Conservation (phyloP, 192 early-diverging fungal species). For the Diversispora epigaea region DNA sequence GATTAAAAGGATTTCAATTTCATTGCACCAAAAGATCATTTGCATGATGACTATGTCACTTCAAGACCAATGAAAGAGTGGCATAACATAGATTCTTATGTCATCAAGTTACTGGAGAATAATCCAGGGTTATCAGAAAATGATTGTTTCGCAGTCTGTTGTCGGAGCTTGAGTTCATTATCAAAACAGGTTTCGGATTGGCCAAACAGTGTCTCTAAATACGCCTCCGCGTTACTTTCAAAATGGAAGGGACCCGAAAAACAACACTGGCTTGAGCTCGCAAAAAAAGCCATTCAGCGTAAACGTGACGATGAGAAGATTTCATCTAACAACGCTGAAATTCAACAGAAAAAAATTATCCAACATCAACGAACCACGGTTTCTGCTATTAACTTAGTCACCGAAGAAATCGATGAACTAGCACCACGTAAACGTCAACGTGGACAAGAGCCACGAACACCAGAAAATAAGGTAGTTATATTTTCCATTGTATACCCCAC, state of each 20-base stretch:
- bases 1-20: conserved; percentile 26
- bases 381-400: conserved; percentile 30
- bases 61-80: conserved; percentile 30
- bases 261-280: conserved; percentile 18
- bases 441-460: conserved; percentile 17
- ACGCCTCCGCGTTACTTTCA: conserved; percentile 25
- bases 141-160: conserved; percentile 7
- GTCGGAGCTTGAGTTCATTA: conserved; percentile 8
- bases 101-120: conserved; percentile 18
- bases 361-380: conserved; percentile 5
- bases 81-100: conserved; percentile 31
- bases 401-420: conserved; percentile 22
- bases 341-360: conserved; percentile 26
- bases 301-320: conserved; percentile 20
- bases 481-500: conserved; percentile 21
- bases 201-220: conserved; percentile 30
- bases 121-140: neutral
- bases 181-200: conserved; percentile 25
- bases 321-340: conserved; percentile 17
- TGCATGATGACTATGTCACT: conserved; percentile 28
- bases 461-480: conserved; percentile 22
- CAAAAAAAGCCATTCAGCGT: conserved; percentile 21
- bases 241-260: conserved; percentile 29
- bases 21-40: conserved; percentile 7
- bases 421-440: conserved; percentile 7